These are phyloP conservation scores for Gaertneriomyces sp. DNA, from an alignment of 192 early-diverging fungal genomes.

Conservation along the genomic window DNA sequence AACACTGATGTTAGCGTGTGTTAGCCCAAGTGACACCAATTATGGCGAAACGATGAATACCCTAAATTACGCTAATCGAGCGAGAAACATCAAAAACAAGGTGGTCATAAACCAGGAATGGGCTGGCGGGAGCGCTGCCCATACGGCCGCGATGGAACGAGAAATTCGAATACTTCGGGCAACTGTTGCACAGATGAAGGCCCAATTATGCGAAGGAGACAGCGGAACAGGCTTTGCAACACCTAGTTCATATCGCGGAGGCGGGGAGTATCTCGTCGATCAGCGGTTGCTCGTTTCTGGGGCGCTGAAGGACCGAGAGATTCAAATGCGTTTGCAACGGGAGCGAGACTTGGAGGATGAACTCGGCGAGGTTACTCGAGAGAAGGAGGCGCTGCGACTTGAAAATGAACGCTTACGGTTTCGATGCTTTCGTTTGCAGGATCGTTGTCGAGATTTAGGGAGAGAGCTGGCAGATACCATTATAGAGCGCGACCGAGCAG, in stretches of 20 bases:
- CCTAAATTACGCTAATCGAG: slow-evolving; percentile 92
- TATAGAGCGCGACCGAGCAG: slow-evolving; percentile 32
- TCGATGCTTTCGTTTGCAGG: slow-evolving; percentile 31
- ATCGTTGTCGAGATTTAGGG: slow-evolving; percentile 17
- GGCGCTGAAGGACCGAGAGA: slow-evolving; percentile 27
- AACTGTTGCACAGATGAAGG: slow-evolving; percentile 39
- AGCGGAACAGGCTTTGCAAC: slow-evolving; percentile 1
- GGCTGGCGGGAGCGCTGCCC: slow-evolving; percentile 17
- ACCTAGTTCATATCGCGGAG: not conserved
- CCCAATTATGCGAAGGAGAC: slow-evolving; percentile 25
- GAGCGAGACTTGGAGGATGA: slow-evolving; percentile 32
- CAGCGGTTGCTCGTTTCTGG: slow-evolving; percentile 9
- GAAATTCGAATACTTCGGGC: slow-evolving; percentile 42
- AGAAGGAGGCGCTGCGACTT: slow-evolving; percentile 27
- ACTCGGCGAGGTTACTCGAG: slow-evolving; percentile 15
- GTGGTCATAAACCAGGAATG: slow-evolving; percentile 75
- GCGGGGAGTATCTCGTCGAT: slow-evolving; percentile 7
- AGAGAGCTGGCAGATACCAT: slow-evolving; percentile 25
- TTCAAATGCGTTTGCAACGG: slow-evolving; percentile 33
- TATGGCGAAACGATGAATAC: slow-evolving; percentile 91
- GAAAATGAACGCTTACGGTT: slow-evolving; percentile 36
- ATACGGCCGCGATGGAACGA: slow-evolving; percentile 28
- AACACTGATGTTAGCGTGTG: slow-evolving; percentile 95
- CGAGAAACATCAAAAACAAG: slow-evolving; percentile 92
- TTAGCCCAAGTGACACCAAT: slow-evolving; percentile 81